A percentile compares a stretch with the other conserved stretches of the same genome.
Evolutionary conservation across 441 rosid genomes (phyloP).

Genomic region (Raphanus hybrid): DNA sequence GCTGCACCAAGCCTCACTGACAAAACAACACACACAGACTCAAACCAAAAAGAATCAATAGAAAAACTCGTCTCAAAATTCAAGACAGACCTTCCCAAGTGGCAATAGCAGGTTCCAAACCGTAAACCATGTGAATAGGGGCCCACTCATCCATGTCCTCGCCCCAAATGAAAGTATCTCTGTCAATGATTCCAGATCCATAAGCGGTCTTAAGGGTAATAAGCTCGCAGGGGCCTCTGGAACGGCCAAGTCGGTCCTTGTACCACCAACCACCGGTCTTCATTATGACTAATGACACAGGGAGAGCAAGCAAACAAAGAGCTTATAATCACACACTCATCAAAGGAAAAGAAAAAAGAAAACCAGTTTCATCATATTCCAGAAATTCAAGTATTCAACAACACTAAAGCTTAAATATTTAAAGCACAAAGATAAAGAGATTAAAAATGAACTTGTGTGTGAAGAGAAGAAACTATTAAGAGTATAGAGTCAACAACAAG

Average conservation of each 20-base stretch:
- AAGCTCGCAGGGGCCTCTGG: conserved; percentile 89
- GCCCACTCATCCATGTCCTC: conserved; percentile 98
- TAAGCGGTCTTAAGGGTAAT: conserved; percentile 93
- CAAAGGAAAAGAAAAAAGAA: neutral
- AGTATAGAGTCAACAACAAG: too few species aligned
- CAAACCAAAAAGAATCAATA: neutral
- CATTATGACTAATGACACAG: conserved; percentile 67
- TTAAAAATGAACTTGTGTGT: neutral
- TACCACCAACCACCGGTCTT: conserved; percentile 85
- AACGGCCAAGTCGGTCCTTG: conserved; percentile 91
- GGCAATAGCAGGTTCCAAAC: conserved; percentile 88
- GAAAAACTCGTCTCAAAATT: neutral
- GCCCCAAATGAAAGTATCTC: conserved; percentile 88
- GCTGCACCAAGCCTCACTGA: conserved; percentile 94
- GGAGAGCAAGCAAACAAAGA: neutral
- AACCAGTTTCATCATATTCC: conserved; percentile 4
- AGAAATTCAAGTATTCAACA: neutral
- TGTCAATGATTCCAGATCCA: conserved; percentile 91
- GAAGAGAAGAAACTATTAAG: too few species aligned
- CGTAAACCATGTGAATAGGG: conserved; percentile 93
- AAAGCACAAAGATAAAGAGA: neutral
- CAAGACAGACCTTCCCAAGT: conserved; percentile 87
- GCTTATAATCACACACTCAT: conserved; percentile 20
- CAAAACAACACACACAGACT: conserved; percentile 16
- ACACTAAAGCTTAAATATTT: neutral